These are phyloP conservation scores for Penicillium arizonense DNA, from an alignment of 495 filamentous ascomycete species.

Conservation along the genomic window DNA sequence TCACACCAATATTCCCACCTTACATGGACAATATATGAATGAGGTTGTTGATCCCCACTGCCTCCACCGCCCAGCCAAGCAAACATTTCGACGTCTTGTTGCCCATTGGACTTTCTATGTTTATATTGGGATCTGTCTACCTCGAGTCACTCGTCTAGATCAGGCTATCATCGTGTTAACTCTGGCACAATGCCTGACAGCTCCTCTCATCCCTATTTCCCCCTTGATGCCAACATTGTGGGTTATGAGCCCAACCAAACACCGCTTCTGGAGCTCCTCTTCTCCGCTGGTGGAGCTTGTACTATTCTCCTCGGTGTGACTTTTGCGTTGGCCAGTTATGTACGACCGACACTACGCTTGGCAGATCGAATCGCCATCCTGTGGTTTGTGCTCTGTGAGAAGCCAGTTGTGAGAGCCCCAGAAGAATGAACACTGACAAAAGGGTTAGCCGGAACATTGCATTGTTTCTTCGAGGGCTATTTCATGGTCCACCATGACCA, in stretches of 20 bases:
- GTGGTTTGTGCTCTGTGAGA: slow-evolving; percentile 67
- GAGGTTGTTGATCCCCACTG: too few relatives aligned
- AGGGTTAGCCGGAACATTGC: slow-evolving; percentile 58
- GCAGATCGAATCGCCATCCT: slow-evolving; percentile 56
- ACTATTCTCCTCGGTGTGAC: slow-evolving; percentile 51
- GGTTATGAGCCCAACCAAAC: slow-evolving; percentile 62
- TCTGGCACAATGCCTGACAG: slow-evolving; percentile 14
- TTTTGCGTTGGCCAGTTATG: slow-evolving; percentile 41
- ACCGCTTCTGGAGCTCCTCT: slow-evolving; percentile 52
- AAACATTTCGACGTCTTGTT: too few relatives aligned
- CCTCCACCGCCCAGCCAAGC: too few relatives aligned
- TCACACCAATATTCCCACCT: too few relatives aligned
- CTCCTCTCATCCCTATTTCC: slow-evolving; percentile 68
- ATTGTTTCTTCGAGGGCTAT: slow-evolving; percentile 86
- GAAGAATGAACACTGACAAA: slow-evolving; percentile 5
- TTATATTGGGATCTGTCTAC: too few relatives aligned
- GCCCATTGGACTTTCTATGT: too few relatives aligned
- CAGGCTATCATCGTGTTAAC: too few relatives aligned
- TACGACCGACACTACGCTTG: slow-evolving; percentile 44
- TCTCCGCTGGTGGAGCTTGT: slow-evolving; percentile 50
- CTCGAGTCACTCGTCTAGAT: too few relatives aligned
- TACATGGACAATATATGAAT: too few relatives aligned
- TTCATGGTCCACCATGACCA: slow-evolving; percentile 64
- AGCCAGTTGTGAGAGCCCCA: background rate
- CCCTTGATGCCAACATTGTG: slow-evolving; percentile 57